These are phyloP conservation scores for Grosmannia huntii DNA, from an alignment of 2,329 filamentous ascomycete species.

Conservation along the genomic window DNA sequence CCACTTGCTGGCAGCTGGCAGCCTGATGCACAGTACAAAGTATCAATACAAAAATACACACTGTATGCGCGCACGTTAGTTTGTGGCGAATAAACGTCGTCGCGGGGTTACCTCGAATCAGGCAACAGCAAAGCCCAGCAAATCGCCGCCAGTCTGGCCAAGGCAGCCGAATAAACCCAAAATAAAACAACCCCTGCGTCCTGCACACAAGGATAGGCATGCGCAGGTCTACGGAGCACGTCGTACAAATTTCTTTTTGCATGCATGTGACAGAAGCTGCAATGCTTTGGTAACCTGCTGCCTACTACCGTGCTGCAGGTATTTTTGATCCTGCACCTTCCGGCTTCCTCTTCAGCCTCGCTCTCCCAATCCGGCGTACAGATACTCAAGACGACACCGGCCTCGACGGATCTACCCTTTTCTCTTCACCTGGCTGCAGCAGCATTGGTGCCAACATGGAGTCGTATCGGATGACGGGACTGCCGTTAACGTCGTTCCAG, in stretches of 20 bases:
- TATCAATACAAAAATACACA: too few species aligned
- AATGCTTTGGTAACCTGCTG: not conserved
- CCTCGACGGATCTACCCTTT: too few species aligned
- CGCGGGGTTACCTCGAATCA: not conserved
- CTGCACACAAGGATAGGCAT: too few species aligned
- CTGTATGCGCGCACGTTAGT: too few species aligned
- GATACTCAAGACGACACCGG: not conserved
- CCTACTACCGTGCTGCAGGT: not conserved
- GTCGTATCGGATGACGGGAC: slow-evolving; percentile 34
- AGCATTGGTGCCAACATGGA: slow-evolving; percentile 26
- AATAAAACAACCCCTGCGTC: not conserved
- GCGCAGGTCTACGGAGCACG: too few species aligned
- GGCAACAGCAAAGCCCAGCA: not conserved
- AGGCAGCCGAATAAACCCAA: slow-evolving; percentile 1
- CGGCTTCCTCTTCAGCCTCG: not conserved
- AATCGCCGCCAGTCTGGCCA: not conserved
- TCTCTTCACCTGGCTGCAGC: too few species aligned
- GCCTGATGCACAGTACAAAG: too few species aligned
- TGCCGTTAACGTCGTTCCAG: slow-evolving; percentile 41
- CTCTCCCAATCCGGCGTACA: not conserved
- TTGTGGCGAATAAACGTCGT: not conserved
- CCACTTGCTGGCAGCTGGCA: too few species aligned
- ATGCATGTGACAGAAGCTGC: not conserved
- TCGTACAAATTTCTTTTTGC: not conserved
- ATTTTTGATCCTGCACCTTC: not conserved